These are phyloP conservation scores for Cryptosporidium andersoni DNA, from an alignment of 169 alveolate genomes.

Conservation along the genomic window DNA sequence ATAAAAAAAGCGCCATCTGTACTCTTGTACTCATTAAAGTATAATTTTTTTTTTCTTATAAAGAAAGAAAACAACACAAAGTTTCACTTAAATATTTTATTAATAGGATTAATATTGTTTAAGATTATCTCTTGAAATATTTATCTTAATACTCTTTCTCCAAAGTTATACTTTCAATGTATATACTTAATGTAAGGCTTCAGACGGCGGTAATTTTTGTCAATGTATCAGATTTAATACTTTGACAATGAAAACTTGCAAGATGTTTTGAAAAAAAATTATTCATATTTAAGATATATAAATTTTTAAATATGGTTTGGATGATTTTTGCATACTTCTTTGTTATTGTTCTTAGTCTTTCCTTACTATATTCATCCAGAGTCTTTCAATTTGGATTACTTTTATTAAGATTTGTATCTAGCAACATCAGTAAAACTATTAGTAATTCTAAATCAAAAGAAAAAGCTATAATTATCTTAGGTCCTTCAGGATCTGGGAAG, in stretches of 20 bases:
- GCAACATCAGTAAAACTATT: not conserved
- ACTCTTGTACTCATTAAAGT: not conserved
- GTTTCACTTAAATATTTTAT: constrained; percentile 7
- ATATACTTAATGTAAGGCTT: not conserved
- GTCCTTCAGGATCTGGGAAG: constrained; percentile 73
- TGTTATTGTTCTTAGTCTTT: constrained; percentile 8
- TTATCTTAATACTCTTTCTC: not conserved
- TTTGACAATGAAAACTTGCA: not conserved
- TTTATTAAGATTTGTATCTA: not conserved
- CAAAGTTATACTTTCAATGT: not conserved
- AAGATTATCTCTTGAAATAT: not conserved
- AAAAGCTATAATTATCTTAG: constrained; percentile 32
- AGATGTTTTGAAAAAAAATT: not conserved
- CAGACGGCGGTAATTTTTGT: constrained; percentile 1
- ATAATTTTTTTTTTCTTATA: not conserved
- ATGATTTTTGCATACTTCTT: not conserved
- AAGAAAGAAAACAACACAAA: not conserved
- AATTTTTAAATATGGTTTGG: constrained; percentile 36
- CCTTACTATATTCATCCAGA: constrained; percentile 31
- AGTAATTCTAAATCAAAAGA: not conserved
- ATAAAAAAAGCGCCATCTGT: constrained; percentile 3
- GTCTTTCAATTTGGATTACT: not conserved
- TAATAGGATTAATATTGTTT: not conserved
- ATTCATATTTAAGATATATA: not conserved
- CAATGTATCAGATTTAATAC: constrained; percentile 1